Percentiles rank a stretch among this genome's conserved stretches.
These are phyloP conservation scores for Phytopythium chamaehyphon DNA, from an alignment of 352 stramenopile genomes.

Conservation along the genomic window DNA sequence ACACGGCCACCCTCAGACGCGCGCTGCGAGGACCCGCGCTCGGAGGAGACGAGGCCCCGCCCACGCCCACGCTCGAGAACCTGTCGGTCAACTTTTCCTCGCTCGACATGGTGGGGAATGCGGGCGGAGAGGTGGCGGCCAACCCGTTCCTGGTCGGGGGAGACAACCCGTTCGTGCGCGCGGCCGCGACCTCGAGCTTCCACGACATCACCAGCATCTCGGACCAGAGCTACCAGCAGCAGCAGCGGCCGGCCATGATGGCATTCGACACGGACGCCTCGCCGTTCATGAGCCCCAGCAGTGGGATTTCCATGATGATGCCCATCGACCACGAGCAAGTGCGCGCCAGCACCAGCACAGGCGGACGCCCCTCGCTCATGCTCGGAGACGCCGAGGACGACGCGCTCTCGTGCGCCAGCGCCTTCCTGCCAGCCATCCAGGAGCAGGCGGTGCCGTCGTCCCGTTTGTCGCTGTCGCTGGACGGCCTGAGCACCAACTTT, in stretches of 20 bases:
- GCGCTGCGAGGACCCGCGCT: slow-evolving; percentile 40
- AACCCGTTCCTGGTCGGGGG: slow-evolving; percentile 45
- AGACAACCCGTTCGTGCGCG: slow-evolving; percentile 40
- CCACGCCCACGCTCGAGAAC: slow-evolving; percentile 33
- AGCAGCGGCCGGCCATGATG: background rate
- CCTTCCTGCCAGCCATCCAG: slow-evolving; percentile 65
- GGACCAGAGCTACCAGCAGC: slow-evolving; percentile 11
- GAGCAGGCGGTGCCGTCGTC: slow-evolving; percentile 54
- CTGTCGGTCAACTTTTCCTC: slow-evolving; percentile 54
- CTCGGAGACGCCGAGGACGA: slow-evolving; percentile 41
- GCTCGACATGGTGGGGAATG: slow-evolving; percentile 34
- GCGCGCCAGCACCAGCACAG: slow-evolving; percentile 4
- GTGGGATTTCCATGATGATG: slow-evolving; percentile 14
- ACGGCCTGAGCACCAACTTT: slow-evolving; percentile 43
- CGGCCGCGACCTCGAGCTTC: slow-evolving; percentile 21
- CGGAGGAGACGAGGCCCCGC: slow-evolving; percentile 14
- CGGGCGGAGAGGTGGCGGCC: slow-evolving; percentile 8
- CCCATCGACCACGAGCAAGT: slow-evolving; percentile 12
- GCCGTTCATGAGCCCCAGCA: background rate
- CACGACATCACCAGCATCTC: slow-evolving; percentile 15
- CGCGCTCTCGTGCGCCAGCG: slow-evolving; percentile 28
- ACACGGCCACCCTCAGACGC: slow-evolving; percentile 42
- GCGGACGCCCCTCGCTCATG: slow-evolving; percentile 46
- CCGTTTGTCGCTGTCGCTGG: slow-evolving; percentile 54
- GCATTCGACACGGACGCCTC: slow-evolving; percentile 1